Base-by-base conservation (phyloP, 805 yeast genomes). In the Saturnispora zaruensis region DNA sequence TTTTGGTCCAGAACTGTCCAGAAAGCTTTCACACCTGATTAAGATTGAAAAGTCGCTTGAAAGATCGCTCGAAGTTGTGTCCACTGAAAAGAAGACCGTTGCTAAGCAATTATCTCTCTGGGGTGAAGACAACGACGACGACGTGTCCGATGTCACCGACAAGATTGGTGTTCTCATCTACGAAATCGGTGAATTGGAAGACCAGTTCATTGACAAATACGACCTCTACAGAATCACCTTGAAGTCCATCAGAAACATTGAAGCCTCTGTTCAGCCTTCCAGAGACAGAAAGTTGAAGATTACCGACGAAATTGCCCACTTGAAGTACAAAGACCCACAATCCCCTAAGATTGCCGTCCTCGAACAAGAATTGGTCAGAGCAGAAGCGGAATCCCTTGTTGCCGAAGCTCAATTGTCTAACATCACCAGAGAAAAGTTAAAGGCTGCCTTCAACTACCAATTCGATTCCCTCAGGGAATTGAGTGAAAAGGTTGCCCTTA, bases 111-210 rank as follows among this genome's bases (percentile, higher is more conserved):
- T 91, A 68, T 89, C 97, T 33, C 69, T 84, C 59, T 91, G 99
- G 99, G 99, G 99, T 74, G 96, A 87, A 69, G 95, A 85, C 66
- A 89, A 90, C 66, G 98, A 91, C 67, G 98, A 91, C 64, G 99
- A 91, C 64, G 96, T 91, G 50, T 82, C 93, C 54, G 98, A 91
- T 70, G 89, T 91, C 57, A 91, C 98, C 59, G 99, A 91, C 73
- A 90, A 93, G 73, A 79, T 91, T 68, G 98, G 98, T 67, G 97
- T 91, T 50, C 77, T 91, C 58, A 81, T 93, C 64, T 91, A 83
- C 74, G 98, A 91, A 77, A 79, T 93, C 66, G 97, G 96, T 71
- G 98, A 91, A 77, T 81, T 93, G 65, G 98, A 91, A 76, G 98
- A 93, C 73, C 96, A 88, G 70, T 90, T 87, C 78, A 88, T 91